Evolutionary conservation across 768 basidiomycete species (phyloP).

Genomic region (Xanthoconium purpureum): DNA sequence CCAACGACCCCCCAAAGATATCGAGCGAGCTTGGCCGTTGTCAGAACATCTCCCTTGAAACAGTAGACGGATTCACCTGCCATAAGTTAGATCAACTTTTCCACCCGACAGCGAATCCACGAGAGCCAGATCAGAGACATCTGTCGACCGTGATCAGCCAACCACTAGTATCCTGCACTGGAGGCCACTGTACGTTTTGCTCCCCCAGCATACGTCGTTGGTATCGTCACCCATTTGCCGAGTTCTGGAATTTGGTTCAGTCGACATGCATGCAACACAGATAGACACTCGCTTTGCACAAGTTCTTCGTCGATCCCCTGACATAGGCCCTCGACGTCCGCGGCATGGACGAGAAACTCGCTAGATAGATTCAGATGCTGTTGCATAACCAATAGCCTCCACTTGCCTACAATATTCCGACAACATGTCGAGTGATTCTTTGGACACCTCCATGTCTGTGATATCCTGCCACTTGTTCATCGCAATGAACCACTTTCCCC

Average conservation of each 20-base stretch:
- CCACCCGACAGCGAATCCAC: constrained; percentile 81
- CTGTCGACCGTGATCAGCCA: constrained; percentile 39
- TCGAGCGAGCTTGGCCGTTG: constrained; percentile 49
- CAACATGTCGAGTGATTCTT: constrained; percentile 75
- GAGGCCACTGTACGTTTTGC: constrained; percentile 62
- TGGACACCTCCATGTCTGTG: constrained; percentile 88
- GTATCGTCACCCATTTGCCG: constrained; percentile 87
- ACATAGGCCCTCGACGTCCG: constrained; percentile 98
- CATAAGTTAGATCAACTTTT: constrained; percentile 51
- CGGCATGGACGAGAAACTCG: constrained; percentile 94
- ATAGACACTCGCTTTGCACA: constrained; percentile 58
- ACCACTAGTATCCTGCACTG: background rate
- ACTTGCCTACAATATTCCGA: constrained; percentile 77
- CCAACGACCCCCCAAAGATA: constrained; percentile 66
- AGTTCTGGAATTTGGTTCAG: constrained; percentile 51
- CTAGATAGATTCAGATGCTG: constrained; percentile 39
- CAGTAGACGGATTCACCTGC: constrained; percentile 29
- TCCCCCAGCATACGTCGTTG: constrained; percentile 96
- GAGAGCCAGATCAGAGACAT: constrained; percentile 73
- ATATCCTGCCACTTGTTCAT: constrained; percentile 99
- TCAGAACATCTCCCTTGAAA: background rate
- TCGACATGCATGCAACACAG: background rate
- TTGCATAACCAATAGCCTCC: background rate
- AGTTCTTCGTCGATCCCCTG: constrained; percentile 92
- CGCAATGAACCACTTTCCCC: constrained; percentile 83